Evolutionary conservation across 2,329 filamentous ascomycete genomes (phyloP).

Genomic region (Trichoderma asperellum): DNA sequence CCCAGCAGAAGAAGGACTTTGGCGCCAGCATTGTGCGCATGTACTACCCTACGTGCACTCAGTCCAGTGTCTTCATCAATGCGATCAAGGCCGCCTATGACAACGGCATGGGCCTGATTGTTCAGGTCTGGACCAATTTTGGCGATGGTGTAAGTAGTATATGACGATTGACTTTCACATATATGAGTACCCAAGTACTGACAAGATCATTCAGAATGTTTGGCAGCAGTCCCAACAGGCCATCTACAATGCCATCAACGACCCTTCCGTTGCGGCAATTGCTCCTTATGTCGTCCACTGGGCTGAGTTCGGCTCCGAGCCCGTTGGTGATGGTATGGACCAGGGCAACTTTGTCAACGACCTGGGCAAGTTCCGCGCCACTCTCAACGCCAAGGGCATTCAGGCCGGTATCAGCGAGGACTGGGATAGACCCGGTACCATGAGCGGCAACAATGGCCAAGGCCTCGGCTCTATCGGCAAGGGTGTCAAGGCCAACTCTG

Average conservation of each 20-base stretch:
- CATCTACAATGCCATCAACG: slow-evolving; percentile 32
- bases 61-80: slow-evolving; percentile 31
- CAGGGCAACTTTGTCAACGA: slow-evolving; percentile 31
- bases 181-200: background rate
- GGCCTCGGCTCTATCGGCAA: slow-evolving; percentile 28
- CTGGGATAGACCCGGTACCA: slow-evolving; percentile 32
- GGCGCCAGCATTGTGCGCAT: slow-evolving; percentile 33
- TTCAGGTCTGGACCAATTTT: slow-evolving; percentile 35
- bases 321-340: slow-evolving; percentile 34
- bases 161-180: no score
- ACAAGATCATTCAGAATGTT: slow-evolving; percentile 19
- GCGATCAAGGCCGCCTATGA: slow-evolving; percentile 31
- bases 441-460: slow-evolving; percentile 28
- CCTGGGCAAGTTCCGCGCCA: slow-evolving; percentile 30
- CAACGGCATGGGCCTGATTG: slow-evolving; percentile 33
- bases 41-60: slow-evolving; percentile 33
- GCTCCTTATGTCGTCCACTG: slow-evolving; percentile 33
- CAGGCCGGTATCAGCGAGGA: slow-evolving; percentile 33
- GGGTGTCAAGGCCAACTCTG: slow-evolving; percentile 32
- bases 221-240: slow-evolving; percentile 33
- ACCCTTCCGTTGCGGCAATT: slow-evolving; percentile 29
- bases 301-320: slow-evolving; percentile 34
- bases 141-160: slow-evolving; percentile 32
- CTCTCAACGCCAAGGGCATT: slow-evolving; percentile 29
- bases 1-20: slow-evolving; percentile 33